Percentiles rank a stretch among this genome's conserved stretches.
These are phyloP conservation scores for Diplodia corticola DNA, from an alignment of 2,329 filamentous ascomycete genomes.

Conservation along the genomic window DNA sequence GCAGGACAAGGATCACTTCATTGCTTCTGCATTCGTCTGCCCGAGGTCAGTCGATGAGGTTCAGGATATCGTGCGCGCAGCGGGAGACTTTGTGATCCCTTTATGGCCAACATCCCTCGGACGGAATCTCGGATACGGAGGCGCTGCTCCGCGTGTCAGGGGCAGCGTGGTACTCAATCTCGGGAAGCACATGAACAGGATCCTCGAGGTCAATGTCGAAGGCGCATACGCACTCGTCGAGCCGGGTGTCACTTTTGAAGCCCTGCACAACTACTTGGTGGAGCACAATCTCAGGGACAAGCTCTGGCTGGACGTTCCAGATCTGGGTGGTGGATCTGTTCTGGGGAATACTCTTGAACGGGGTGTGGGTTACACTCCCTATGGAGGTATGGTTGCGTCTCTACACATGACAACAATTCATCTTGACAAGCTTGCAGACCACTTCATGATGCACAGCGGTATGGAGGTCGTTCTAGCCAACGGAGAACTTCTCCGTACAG, in stretches of 20 bases:
- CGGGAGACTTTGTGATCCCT: constrained; percentile 38
- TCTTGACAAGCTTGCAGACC: constrained; percentile 43
- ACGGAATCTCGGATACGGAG: constrained; percentile 53
- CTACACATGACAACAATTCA: constrained; percentile 44
- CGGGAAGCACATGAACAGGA: constrained; percentile 44
- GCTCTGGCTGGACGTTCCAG: constrained; percentile 47
- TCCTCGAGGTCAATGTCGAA: constrained; percentile 43
- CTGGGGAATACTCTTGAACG: constrained; percentile 40
- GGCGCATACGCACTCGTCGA: constrained; percentile 47
- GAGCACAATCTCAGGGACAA: constrained; percentile 39
- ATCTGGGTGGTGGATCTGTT: constrained; percentile 38
- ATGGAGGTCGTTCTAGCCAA: constrained; percentile 47
- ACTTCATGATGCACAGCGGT: constrained; percentile 48
- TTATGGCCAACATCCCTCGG: constrained; percentile 41
- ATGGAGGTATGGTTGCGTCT: constrained; percentile 43
- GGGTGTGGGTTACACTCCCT: constrained; percentile 39
- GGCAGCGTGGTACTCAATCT: constrained; percentile 51
- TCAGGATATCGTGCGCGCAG: constrained; percentile 34
- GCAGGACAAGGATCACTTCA: constrained; percentile 46
- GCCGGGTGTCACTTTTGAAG: constrained; percentile 51
- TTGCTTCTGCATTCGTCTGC: constrained; percentile 47
- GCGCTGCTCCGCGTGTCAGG: constrained; percentile 49
- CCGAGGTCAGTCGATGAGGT: constrained; percentile 45
- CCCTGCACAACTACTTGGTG: constrained; percentile 47
- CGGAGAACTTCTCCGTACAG: constrained; percentile 42